phyloP scores from a whole-genome alignment of 768 basidiomycete species.

The Hirschioporus abietinus region DNA sequence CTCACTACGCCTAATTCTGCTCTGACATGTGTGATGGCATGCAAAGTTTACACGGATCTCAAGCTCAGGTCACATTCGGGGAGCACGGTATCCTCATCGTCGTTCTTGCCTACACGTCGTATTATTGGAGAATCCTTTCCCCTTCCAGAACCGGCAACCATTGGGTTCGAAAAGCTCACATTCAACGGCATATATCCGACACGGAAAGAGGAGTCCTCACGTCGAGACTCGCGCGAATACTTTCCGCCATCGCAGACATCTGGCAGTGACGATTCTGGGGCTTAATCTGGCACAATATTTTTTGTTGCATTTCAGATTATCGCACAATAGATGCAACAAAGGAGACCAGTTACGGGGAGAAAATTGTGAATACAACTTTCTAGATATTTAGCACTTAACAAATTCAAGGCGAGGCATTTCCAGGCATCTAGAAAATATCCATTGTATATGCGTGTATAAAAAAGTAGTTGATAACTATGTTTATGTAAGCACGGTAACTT shows the following conservation, averaged over 20 bases:
- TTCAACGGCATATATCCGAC: background rate
- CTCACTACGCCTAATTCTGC: conserved; percentile 24
- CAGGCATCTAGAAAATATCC: too few species aligned
- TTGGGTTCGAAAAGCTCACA: background rate
- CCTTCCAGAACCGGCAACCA: background rate
- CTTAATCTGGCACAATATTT: too few species aligned
- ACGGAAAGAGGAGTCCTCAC: background rate
- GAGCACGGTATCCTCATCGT: background rate
- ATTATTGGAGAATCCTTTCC: too few species aligned
- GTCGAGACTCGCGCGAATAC: background rate
- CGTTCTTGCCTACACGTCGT: background rate
- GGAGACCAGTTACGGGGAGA: too few species aligned
- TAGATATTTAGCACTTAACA: too few species aligned
- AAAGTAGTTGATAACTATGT: too few species aligned
- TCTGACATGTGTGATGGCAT: conserved; percentile 27
- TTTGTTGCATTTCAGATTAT: too few species aligned
- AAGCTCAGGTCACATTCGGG: conserved; percentile 15
- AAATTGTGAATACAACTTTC: too few species aligned
- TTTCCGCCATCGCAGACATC: background rate
- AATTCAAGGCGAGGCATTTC: too few species aligned
- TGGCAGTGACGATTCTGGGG: background rate
- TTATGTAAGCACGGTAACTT: too few species aligned
- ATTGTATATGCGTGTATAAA: too few species aligned
- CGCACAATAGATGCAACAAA: too few species aligned
- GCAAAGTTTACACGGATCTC: conserved; percentile 27